Percentiles rank a stretch among this genome's conserved stretches.
Conservation (phyloP, 495 filamentous ascomycete genomes). For the Jackrogersella minutella region DNA sequence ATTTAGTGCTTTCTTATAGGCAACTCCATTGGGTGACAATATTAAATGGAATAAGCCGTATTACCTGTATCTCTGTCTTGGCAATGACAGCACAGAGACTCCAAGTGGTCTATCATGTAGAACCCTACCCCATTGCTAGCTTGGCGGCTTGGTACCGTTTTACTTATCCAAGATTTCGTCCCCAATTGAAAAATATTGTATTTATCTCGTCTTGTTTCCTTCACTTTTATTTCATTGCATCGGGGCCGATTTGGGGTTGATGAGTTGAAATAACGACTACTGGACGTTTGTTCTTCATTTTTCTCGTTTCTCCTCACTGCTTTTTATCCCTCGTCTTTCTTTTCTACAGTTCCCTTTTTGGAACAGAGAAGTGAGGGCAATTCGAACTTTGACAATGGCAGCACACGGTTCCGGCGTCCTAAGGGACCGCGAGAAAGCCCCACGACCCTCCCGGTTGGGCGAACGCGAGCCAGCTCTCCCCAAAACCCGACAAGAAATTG, state of each 20-base stretch:
- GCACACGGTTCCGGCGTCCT: conserved; percentile 4
- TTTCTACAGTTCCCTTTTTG: background rate
- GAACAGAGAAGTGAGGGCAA: background rate
- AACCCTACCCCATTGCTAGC: background rate
- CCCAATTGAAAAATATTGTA: conserved; percentile 14
- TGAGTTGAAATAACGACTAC: conserved; percentile 6
- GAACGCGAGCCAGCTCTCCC: conserved; percentile 34
- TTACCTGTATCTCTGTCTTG: conserved; percentile 20
- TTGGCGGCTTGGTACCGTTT: conserved; percentile 6
- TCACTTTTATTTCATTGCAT: conserved; percentile 12
- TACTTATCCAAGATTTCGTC: background rate
- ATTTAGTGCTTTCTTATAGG: no score
- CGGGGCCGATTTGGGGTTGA: conserved; percentile 6
- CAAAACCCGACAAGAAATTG: conserved; percentile 33
- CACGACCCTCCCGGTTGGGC: conserved; percentile 18
- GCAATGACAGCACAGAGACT: conserved; percentile 28
- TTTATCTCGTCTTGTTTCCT: background rate
- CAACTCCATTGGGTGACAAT: background rate
- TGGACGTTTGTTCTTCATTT: conserved; percentile 7
- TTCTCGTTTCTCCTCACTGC: background rate
- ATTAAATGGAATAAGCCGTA: conserved; percentile 8
- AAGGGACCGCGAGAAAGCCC: conserved; percentile 29
- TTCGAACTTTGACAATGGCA: conserved; percentile 18
- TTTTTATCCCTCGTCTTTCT: background rate
- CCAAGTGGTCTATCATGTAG: conserved; percentile 6